Evolutionary conservation across 176 grass and related monocot species (phyloP), one percentile per base, ranked within the genome.

Genomic region (Carex parvula): DNA sequence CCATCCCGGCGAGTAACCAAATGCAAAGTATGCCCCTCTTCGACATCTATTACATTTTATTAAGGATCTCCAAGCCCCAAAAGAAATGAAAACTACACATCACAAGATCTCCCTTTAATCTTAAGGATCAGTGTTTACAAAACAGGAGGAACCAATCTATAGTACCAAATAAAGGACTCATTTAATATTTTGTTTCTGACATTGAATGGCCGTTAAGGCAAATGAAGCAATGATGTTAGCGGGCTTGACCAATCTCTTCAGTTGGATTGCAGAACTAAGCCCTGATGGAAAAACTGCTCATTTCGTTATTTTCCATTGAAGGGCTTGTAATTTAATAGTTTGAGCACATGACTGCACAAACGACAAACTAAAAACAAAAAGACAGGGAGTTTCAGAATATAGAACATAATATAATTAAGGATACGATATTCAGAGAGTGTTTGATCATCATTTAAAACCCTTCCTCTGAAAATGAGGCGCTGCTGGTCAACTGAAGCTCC

Each of bases 11-110:
- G 88, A 62, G 88, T 89, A 53, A 95, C 93, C 88, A 98, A 85
- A 95, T 98, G 96, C 85, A 98, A 86, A 86, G 96, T 98, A 82
- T 85, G 92, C 44, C 93, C 93, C 77, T 93, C 88, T 88, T 98
- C 91, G 66, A 98, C 81, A 89, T 93, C 91, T 98, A 86, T 64
- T 80, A 55, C 35, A 67, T 78, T 33, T 57, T 57, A 78, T 78
- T 78, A 57, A 87, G 69, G 35, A 80, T 73, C 58, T 3, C 32
- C 37, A 9, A 32, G 13, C 50, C 48, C 48, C 46, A 80, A 70
- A 37, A 68, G 18, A 48, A 73, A 48, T 50, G 10, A 48, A 22
- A 46, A 46, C 8, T 69, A n/a, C 16, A 41, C 35, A 42, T 42
- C 17, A 17, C 16, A 41, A 70, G 33, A 70, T 9, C 66, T 70